These are phyloP conservation scores for Candida qinlingensis DNA, from an alignment of 805 yeast genomes.

Conservation along the genomic window DNA sequence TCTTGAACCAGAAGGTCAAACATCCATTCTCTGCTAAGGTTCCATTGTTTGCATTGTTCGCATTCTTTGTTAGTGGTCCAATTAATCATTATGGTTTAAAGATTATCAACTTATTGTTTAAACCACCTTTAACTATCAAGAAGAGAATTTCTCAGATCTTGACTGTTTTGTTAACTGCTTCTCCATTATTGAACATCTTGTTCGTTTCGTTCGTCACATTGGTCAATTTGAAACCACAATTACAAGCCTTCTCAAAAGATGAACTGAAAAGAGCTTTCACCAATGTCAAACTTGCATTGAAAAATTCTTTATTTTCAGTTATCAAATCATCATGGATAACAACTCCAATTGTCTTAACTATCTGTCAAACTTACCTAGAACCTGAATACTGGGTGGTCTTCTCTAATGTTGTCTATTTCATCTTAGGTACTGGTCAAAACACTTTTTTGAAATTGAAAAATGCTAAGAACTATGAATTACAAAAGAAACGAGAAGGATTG, in stretches of 20 bases:
- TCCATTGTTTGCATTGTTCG: constrained; percentile 51
- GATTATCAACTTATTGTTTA: constrained; percentile 39
- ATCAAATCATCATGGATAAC: constrained; percentile 51
- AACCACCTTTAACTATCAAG: constrained; percentile 34
- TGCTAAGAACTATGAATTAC: constrained; percentile 18
- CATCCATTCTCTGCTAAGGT: constrained; percentile 33
- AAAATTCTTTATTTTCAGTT: constrained; percentile 39
- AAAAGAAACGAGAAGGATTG: constrained; percentile 18
- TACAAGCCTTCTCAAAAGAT: constrained; percentile 10
- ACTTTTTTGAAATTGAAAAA: constrained; percentile 41
- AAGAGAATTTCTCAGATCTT: constrained; percentile 46
- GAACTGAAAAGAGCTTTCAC: constrained; percentile 12
- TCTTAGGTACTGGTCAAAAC: constrained; percentile 60
- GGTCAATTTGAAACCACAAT: constrained; percentile 32
- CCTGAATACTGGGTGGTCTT: constrained; percentile 64
- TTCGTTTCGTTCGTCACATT: constrained; percentile 49
- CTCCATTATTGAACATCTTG: constrained; percentile 46
- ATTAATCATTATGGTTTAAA: constrained; percentile 49
- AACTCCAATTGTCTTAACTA: constrained; percentile 42
- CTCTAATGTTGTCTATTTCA: constrained; percentile 50
- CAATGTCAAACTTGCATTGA: constrained; percentile 26
- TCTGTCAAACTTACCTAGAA: constrained; percentile 52
- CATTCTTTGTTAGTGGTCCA: constrained; percentile 51
- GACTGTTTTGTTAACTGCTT: constrained; percentile 46
- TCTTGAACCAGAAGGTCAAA: constrained; percentile 16